Conservation (phyloP, 108 stramenopile genomes). For the Cyclotella atomus region DNA sequence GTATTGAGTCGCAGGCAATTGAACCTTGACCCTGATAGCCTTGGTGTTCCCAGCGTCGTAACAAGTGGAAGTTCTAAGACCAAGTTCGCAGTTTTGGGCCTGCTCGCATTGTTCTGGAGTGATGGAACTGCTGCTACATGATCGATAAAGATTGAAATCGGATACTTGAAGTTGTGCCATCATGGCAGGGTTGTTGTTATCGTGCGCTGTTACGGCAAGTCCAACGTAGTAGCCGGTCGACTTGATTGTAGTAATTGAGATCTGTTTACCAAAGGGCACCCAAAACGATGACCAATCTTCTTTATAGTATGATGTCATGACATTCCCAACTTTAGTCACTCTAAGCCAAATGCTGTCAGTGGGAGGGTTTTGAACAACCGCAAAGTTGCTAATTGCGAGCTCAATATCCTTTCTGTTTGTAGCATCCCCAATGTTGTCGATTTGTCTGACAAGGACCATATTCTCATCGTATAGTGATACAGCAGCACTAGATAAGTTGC, state of each 20-base stretch:
- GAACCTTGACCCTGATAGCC: slow-evolving; percentile 3
- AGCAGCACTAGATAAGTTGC: background rate
- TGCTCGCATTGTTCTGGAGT: slow-evolving; percentile 31
- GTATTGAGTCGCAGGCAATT: background rate
- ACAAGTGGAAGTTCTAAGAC: slow-evolving; percentile 11
- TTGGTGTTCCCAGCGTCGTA: slow-evolving; percentile 20
- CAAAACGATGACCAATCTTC: slow-evolving; percentile 22
- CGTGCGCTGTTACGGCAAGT: slow-evolving; percentile 16
- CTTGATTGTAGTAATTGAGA: slow-evolving; percentile 20
- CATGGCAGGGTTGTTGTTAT: background rate
- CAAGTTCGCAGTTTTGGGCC: slow-evolving; percentile 29
- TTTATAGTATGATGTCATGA: slow-evolving; percentile 32
- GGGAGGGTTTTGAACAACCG: background rate
- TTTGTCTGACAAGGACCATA: background rate
- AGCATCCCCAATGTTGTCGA: slow-evolving; percentile 10
- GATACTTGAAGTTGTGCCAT: slow-evolving; percentile 10
- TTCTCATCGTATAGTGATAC: slow-evolving; percentile 3
- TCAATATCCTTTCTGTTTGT: background rate
- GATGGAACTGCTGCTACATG: slow-evolving; percentile 11
- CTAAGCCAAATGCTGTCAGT: slow-evolving; percentile 24
- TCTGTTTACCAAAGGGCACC: slow-evolving; percentile 30
- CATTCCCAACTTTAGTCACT: slow-evolving; percentile 37
- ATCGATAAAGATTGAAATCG: slow-evolving; percentile 16
- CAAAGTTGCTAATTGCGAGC: background rate
- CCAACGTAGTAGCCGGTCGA: slow-evolving; percentile 33